These are phyloP conservation scores for Triangularia setosa DNA, from an alignment of 2,329 filamentous ascomycete genomes.

Conservation along the genomic window DNA sequence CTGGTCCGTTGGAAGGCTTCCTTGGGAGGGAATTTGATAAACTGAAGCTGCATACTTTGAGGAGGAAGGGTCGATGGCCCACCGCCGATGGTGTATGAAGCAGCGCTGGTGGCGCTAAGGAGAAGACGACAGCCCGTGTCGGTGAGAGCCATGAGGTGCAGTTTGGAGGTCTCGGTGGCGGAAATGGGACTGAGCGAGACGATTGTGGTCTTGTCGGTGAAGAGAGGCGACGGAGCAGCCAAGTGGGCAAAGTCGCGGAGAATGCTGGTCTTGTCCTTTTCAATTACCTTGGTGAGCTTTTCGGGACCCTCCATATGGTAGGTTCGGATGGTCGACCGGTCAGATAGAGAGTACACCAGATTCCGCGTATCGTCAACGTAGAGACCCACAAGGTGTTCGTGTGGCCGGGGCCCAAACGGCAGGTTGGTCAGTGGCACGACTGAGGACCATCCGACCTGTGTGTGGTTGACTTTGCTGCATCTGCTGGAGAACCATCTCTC, in stretches of 20 bases:
- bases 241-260: slow-evolving; percentile 80
- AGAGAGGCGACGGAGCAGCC: slow-evolving; percentile 67
- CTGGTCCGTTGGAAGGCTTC: slow-evolving; percentile 27
- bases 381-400: slow-evolving; percentile 71
- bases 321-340: slow-evolving; percentile 80
- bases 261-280: slow-evolving; percentile 59
- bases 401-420: slow-evolving; percentile 37
- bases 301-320: slow-evolving; percentile 75
- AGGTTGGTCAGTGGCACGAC: slow-evolving; percentile 55
- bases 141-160: slow-evolving; percentile 87
- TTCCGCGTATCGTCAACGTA: slow-evolving; percentile 84
- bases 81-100: slow-evolving; percentile 60
- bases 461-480: slow-evolving; percentile 87
- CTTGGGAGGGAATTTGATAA: slow-evolving; percentile 85
- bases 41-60: slow-evolving; percentile 95
- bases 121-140: slow-evolving; percentile 88
- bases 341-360: slow-evolving; percentile 88
- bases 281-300: slow-evolving; percentile 60
- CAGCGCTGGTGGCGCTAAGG: slow-evolving; percentile 80
- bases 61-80: slow-evolving; percentile 61
- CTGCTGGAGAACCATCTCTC: slow-evolving; percentile 93
- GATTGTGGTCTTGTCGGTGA: slow-evolving; percentile 67
- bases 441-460: slow-evolving; percentile 65
- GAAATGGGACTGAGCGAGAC: slow-evolving; percentile 84
- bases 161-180: slow-evolving; percentile 70